These are phyloP conservation scores for Fusarium sp. DNA, from an alignment of 2,329 filamentous ascomycete genomes.

Conservation along the genomic window DNA sequence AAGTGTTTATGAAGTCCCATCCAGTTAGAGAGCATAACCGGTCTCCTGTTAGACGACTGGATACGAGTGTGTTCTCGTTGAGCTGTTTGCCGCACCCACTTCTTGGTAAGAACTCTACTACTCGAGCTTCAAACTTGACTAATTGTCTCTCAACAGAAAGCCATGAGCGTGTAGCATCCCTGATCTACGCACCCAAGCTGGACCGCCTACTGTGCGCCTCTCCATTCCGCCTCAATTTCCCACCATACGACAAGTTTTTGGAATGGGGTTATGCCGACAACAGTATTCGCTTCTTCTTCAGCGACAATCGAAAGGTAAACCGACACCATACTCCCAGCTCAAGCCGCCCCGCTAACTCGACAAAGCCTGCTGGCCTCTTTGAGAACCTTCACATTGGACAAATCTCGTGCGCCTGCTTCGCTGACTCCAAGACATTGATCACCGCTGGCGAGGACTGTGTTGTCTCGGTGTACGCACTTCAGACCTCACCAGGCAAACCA, in stretches of 20 bases:
- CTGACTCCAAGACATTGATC: conserved; percentile 89
- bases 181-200: conserved; percentile 81
- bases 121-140: neutral
- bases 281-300: conserved; percentile 89
- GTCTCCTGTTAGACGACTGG: conserved; percentile 75
- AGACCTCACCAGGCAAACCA: conserved; percentile 70
- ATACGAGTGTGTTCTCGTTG: conserved; percentile 80
- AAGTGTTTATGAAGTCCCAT: conserved; percentile 88
- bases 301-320: conserved; percentile 79
- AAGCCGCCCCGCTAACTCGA: conserved; percentile 45
- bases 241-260: conserved; percentile 91
- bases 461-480: conserved; percentile 83
- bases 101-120: conserved; percentile 61
- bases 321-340: conserved; percentile 2
- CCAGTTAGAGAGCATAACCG: conserved; percentile 77
- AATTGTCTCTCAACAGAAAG: conserved; percentile 59
- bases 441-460: conserved; percentile 95
- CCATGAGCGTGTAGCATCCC: conserved; percentile 81
- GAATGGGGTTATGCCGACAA: conserved; percentile 97
- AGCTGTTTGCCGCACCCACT: conserved; percentile 83
- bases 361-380: conserved; percentile 79
- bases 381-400: conserved; percentile 95
- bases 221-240: conserved; percentile 86
- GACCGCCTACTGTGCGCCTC: conserved; percentile 87
- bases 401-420: conserved; percentile 84